Percentiles rank a stretch among this genome's conserved stretches.
phyloP scores from a whole-genome alignment of 345 rosid genomes.

The Arabis hirsuta region DNA sequence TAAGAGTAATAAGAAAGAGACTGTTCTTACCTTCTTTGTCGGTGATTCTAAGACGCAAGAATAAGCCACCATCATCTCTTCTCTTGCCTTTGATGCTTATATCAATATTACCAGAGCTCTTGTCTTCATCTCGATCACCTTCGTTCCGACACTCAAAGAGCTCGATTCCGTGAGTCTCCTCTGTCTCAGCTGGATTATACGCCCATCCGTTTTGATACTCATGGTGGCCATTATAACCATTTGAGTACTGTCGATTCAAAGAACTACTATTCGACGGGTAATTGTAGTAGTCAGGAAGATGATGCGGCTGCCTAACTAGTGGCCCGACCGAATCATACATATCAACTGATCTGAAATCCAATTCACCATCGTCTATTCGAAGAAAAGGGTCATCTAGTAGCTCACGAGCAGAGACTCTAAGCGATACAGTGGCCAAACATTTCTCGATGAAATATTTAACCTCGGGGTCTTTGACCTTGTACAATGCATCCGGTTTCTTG shows the following conservation, averaged over 20 bases:
- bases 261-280: conserved; percentile 42
- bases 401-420: conserved; percentile 90
- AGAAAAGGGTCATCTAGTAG: conserved; percentile 90
- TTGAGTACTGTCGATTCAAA: conserved; percentile 54
- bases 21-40: conserved; percentile 81
- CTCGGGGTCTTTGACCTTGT: conserved; percentile 88
- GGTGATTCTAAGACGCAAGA: conserved; percentile 78
- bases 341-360: conserved; percentile 58
- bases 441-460: conserved; percentile 85
- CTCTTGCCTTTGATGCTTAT: conserved; percentile 88
- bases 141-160: conserved; percentile 60
- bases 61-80: conserved; percentile 69
- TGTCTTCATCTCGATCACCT: conserved; percentile 62
- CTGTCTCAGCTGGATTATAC: conserved; percentile 63
- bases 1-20: neutral
- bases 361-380: conserved; percentile 60
- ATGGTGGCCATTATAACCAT: conserved; percentile 50
- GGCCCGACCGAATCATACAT: conserved; percentile 51
- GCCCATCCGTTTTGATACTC: conserved; percentile 57
- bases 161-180: conserved; percentile 69
- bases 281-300: conserved; percentile 43
- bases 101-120: conserved; percentile 63
- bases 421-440: conserved; percentile 88
- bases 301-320: conserved; percentile 60
- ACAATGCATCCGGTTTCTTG: conserved; percentile 92